Percentiles rank a stretch among this genome's conserved stretches.
phyloP scores from a whole-genome alignment of 352 stramenopile genomes.

The Bremia lactucae region DNA sequence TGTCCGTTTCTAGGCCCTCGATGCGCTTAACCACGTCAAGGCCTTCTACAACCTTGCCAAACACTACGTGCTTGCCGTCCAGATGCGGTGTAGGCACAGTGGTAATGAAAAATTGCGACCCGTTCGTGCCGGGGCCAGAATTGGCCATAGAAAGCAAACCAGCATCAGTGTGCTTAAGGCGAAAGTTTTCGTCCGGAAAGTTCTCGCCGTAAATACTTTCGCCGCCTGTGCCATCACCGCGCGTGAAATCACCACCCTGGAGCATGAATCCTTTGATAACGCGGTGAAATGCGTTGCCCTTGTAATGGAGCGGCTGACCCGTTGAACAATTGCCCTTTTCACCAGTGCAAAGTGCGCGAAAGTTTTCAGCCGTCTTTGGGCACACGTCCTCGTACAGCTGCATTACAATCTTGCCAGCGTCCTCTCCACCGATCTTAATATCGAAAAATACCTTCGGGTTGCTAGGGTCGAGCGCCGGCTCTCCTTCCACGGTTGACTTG shows the following conservation, averaged over 20 bases:
- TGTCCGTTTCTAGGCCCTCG: conserved; percentile 85
- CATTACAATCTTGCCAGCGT: conserved; percentile 89
- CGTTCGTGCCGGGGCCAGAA: conserved; percentile 92
- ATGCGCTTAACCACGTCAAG: conserved; percentile 88
- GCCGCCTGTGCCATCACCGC: conserved; percentile 91
- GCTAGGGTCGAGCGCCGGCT: conserved; percentile 53
- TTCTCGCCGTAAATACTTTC: conserved; percentile 92
- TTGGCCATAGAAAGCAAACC: conserved; percentile 96
- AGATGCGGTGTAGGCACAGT: conserved; percentile 91
- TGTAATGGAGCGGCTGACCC: conserved; percentile 92
- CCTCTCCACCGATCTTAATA: conserved; percentile 87
- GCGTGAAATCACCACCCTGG: conserved; percentile 94
- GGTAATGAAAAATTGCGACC: conserved; percentile 96
- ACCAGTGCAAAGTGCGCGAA: conserved; percentile 95
- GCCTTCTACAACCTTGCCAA: conserved; percentile 88
- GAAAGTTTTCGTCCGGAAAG: conserved; percentile 97
- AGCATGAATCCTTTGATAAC: conserved; percentile 95
- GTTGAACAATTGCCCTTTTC: conserved; percentile 88
- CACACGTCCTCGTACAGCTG: conserved; percentile 94
- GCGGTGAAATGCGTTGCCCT: conserved; percentile 94
- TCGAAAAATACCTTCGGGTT: conserved; percentile 99
- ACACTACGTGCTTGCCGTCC: conserved; percentile 97
- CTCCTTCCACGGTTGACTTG: conserved; percentile 80
- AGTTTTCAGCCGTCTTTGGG: conserved; percentile 97
- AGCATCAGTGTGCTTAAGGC: conserved; percentile 92